A percentile compares a stretch with the other conserved stretches of the same genome.
phyloP scores from a whole-genome alignment of 2,329 filamentous ascomycete species.

The Dendrostoma leiphaemia region DNA sequence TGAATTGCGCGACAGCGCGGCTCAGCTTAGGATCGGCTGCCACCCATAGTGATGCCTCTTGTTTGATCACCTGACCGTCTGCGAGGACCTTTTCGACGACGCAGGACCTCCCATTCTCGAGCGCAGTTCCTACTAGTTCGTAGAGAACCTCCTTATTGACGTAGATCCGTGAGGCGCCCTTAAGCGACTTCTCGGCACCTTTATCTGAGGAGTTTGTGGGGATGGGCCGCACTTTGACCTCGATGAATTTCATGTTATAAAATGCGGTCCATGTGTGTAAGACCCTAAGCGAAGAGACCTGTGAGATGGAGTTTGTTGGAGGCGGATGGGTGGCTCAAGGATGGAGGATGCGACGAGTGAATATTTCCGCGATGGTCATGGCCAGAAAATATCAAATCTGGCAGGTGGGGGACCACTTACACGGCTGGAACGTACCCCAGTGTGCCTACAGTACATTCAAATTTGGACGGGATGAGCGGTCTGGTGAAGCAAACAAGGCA shows the following conservation, averaged over 20 bases:
- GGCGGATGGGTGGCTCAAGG: background rate
- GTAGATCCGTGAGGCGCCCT: conserved; percentile 46
- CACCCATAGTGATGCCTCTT: conserved; percentile 50
- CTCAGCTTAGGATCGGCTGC: conserved; percentile 55
- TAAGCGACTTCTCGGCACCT: conserved; percentile 40
- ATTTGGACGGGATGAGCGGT: background rate
- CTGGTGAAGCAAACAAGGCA: no score
- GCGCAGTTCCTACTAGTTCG: conserved; percentile 37
- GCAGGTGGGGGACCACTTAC: conserved; percentile 5
- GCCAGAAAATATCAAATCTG: conserved; percentile 6
- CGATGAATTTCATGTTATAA: conserved; percentile 16
- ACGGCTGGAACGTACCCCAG: background rate
- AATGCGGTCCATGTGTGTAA: background rate
- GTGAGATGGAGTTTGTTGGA: no score
- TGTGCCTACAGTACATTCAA: background rate
- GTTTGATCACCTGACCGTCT: conserved; percentile 20
- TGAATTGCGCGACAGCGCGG: conserved; percentile 68
- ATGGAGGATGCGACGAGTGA: background rate
- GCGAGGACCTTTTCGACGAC: conserved; percentile 22
- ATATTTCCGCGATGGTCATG: background rate
- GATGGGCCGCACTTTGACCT: conserved; percentile 40
- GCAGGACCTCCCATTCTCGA: conserved; percentile 39
- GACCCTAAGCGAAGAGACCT: no score
- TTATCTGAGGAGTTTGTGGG: conserved; percentile 29
- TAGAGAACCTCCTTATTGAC: conserved; percentile 46